Evolutionary conservation across 768 basidiomycete species (phyloP).

Genomic region (Royoungia palumana): DNA sequence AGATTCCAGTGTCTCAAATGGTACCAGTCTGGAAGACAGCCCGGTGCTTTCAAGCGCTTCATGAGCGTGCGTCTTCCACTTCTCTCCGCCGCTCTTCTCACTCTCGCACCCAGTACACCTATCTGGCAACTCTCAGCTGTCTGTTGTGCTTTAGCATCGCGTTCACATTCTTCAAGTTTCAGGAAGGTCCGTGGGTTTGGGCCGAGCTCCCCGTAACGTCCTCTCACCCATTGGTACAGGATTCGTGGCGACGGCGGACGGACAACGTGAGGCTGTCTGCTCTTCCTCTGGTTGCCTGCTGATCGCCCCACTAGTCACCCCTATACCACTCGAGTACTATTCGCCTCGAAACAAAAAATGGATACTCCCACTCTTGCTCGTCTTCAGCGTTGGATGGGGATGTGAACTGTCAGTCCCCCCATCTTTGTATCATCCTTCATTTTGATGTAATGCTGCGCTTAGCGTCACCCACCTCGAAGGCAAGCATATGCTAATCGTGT

Average conservation of each 20-base stretch:
- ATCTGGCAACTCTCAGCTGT: slow-evolving; percentile 64
- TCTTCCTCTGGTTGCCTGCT: not conserved
- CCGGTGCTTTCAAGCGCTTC: slow-evolving; percentile 81
- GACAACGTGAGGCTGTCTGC: slow-evolving; percentile 11
- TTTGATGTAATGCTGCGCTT: not conserved
- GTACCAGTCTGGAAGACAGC: slow-evolving; percentile 65
- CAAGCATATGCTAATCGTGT: slow-evolving; percentile 20
- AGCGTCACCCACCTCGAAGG: slow-evolving; percentile 85
- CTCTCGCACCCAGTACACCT: slow-evolving; percentile 60
- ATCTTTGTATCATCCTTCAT: not conserved
- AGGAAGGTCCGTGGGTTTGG: slow-evolving; percentile 51
- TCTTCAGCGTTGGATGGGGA: slow-evolving; percentile 71
- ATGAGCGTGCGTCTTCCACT: slow-evolving; percentile 67
- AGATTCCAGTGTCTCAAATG: slow-evolving; percentile 71
- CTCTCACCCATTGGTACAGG: slow-evolving; percentile 12
- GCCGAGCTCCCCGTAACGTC: not conserved
- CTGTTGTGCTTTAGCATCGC: slow-evolving; percentile 61
- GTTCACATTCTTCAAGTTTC: slow-evolving; percentile 64
- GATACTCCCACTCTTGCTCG: slow-evolving; percentile 67
- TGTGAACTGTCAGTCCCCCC: slow-evolving; percentile 59
- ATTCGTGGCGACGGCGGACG: slow-evolving; percentile 7
- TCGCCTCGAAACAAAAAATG: slow-evolving; percentile 40
- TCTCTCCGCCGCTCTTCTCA: slow-evolving; percentile 8
- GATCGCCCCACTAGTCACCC: slow-evolving; percentile 42
- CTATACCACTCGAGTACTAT: slow-evolving; percentile 57